Percentiles rank a stretch among this genome's conserved stretches.
These are phyloP conservation scores for Lecanicillium sp. DNA, from an alignment of 2,329 filamentous ascomycete genomes.

Conservation along the genomic window DNA sequence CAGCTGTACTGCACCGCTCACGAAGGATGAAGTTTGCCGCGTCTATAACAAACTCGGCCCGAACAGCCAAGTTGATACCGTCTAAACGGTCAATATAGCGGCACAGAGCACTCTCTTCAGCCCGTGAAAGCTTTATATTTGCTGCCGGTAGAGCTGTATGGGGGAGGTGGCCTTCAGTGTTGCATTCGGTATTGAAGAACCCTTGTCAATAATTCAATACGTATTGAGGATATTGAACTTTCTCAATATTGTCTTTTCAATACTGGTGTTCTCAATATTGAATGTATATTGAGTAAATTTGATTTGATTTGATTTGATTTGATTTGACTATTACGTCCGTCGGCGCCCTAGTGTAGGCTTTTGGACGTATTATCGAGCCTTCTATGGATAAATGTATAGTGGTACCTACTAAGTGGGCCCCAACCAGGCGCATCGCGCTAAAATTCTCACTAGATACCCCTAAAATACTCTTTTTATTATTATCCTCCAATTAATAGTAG, in stretches of 20 bases:
- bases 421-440: not conserved
- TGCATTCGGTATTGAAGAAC: not conserved
- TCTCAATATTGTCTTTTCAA: not conserved
- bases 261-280: not conserved
- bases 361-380: not conserved
- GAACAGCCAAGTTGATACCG: too few relatives aligned
- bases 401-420: not conserved
- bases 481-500: slow-evolving; percentile 2
- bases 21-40: too few relatives aligned
- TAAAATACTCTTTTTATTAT: not conserved
- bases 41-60: too few relatives aligned
- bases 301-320: too few relatives aligned
- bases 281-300: not conserved
- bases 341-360: not conserved
- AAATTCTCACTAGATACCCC: slow-evolving; percentile 1
- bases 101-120: too few relatives aligned
- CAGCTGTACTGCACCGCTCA: too few relatives aligned
- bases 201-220: slow-evolving; percentile 1
- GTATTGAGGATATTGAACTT: not conserved
- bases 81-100: too few relatives aligned
- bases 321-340: not conserved
- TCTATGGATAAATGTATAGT: not conserved
- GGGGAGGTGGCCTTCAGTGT: too few relatives aligned
- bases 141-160: too few relatives aligned
- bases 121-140: too few relatives aligned